Evolutionary conservation across 2,329 filamentous ascomycete species (phyloP).

Genomic region (Fulvia fulva): DNA sequence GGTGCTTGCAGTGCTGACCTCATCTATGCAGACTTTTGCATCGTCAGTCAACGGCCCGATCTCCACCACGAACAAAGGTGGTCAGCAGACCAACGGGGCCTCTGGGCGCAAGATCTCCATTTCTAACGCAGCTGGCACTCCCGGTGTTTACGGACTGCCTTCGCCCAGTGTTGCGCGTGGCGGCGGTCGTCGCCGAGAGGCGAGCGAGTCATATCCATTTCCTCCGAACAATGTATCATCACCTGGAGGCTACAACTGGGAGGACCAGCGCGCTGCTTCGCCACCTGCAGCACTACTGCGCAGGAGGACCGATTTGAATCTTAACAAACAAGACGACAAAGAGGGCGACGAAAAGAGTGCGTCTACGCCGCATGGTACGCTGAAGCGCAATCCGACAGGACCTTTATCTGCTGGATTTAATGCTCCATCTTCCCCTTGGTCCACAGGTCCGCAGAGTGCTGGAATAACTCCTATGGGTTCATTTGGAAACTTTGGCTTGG

Average conservation of each 20-base stretch:
- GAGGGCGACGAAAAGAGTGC: constrained; percentile 36
- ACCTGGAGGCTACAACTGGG: constrained; percentile 55
- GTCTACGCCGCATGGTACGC: constrained; percentile 45
- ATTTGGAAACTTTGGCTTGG: constrained; percentile 85
- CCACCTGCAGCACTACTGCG: constrained; percentile 59
- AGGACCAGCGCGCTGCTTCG: constrained; percentile 58
- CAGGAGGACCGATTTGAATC: constrained; percentile 59
- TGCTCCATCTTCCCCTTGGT: constrained; percentile 54
- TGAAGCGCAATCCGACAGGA: constrained; percentile 55
- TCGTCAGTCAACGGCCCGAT: constrained; percentile 89
- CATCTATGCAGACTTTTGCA: constrained; percentile 63
- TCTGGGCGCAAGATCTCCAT: constrained; percentile 79
- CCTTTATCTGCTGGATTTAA: constrained; percentile 50
- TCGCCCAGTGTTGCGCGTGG: constrained; percentile 73
- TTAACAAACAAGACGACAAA: constrained; percentile 30
- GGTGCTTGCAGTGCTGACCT: not conserved
- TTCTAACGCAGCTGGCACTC: constrained; percentile 60
- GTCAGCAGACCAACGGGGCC: constrained; percentile 50
- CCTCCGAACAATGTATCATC: constrained; percentile 53
- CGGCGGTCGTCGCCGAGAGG: constrained; percentile 72
- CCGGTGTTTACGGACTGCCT: constrained; percentile 62
- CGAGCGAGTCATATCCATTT: constrained; percentile 64
- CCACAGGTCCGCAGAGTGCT: constrained; percentile 54
- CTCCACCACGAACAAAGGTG: constrained; percentile 64
- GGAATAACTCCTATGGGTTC: constrained; percentile 71